Conservation (phyloP, 2,329 filamentous ascomycete genomes). For the Aspergillus transmontanensis region DNA sequence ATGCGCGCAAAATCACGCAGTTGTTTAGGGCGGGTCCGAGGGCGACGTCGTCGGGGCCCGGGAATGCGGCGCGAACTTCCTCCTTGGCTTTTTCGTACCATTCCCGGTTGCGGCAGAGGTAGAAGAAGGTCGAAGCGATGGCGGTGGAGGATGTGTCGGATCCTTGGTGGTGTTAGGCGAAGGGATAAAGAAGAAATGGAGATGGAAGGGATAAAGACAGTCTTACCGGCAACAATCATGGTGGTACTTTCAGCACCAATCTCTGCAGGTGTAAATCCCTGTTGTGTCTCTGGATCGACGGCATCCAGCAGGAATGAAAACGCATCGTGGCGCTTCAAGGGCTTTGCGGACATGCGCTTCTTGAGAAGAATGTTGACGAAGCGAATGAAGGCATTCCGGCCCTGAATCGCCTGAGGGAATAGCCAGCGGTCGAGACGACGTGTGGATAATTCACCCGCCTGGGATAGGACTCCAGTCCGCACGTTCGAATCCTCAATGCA, state of each 20-base stretch:
- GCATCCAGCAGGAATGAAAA: constrained; percentile 52
- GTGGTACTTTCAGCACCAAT: constrained; percentile 53
- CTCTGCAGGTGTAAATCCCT: constrained; percentile 47
- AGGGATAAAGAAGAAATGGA: neutral
- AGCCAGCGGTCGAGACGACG: constrained; percentile 16
- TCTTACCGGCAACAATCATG: constrained; percentile 51
- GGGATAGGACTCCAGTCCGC: constrained; percentile 14
- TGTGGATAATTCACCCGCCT: constrained; percentile 11
- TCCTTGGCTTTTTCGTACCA: constrained; percentile 31
- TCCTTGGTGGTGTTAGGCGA: constrained; percentile 17
- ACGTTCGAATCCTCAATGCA: constrained; percentile 23
- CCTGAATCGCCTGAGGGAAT: constrained; percentile 37
- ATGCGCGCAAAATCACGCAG: constrained; percentile 46
- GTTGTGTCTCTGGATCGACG: constrained; percentile 47
- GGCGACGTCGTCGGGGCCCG: constrained; percentile 39
- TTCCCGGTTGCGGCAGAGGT: constrained; percentile 38
- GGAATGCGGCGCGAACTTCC: constrained; percentile 40
- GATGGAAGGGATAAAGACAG: neutral
- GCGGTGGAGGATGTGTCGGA: constrained; percentile 46
- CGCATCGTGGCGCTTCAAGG: constrained; percentile 46
- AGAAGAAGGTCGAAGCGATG: constrained; percentile 43
- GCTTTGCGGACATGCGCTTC: constrained; percentile 14
- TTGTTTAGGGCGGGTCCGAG: constrained; percentile 33
- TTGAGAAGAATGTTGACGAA: constrained; percentile 27
- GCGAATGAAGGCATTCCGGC: constrained; percentile 42